These are phyloP conservation scores for Caloboletus inedulis DNA, from an alignment of 1,284 basidiomycete species.

Conservation along the genomic window DNA sequence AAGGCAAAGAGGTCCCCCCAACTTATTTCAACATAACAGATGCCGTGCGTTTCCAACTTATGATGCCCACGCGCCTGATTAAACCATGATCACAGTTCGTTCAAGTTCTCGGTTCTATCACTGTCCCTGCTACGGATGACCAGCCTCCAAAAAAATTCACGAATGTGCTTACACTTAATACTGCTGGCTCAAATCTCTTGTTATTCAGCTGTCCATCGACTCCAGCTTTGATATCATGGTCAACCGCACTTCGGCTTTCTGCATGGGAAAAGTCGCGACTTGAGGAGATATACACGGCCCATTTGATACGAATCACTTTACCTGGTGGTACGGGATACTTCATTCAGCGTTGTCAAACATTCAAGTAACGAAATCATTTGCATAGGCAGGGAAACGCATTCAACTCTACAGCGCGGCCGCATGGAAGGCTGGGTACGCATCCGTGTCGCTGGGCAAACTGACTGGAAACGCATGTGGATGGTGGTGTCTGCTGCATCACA, in stretches of 20 bases:
- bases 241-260: slow-evolving; percentile 85
- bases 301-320: slow-evolving; percentile 78
- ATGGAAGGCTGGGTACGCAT: slow-evolving; percentile 94
- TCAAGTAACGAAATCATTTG: slow-evolving; percentile 3
- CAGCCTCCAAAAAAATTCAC: slow-evolving; percentile 56
- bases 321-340: slow-evolving; percentile 43
- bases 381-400: slow-evolving; percentile 63
- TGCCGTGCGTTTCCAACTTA: slow-evolving; percentile 54
- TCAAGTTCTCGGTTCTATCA: slow-evolving; percentile 71
- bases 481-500: slow-evolving; percentile 55
- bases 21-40: slow-evolving; percentile 86
- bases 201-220: slow-evolving; percentile 83
- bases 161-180: slow-evolving; percentile 91
- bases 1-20: slow-evolving; percentile 81
- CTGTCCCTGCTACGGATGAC: slow-evolving; percentile 49
- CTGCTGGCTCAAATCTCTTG: slow-evolving; percentile 88
- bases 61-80: background rate
- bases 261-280: slow-evolving; percentile 95
- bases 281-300: slow-evolving; percentile 97
- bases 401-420: slow-evolving; percentile 67
- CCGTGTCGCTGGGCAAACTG: slow-evolving; percentile 90
- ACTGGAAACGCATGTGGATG: slow-evolving; percentile 95
- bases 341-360: background rate
- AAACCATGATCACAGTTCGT: slow-evolving; percentile 50
- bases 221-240: slow-evolving; percentile 80